Conservation (phyloP, 140 eudicot genomes). For the Senecio squalidus region DNA sequence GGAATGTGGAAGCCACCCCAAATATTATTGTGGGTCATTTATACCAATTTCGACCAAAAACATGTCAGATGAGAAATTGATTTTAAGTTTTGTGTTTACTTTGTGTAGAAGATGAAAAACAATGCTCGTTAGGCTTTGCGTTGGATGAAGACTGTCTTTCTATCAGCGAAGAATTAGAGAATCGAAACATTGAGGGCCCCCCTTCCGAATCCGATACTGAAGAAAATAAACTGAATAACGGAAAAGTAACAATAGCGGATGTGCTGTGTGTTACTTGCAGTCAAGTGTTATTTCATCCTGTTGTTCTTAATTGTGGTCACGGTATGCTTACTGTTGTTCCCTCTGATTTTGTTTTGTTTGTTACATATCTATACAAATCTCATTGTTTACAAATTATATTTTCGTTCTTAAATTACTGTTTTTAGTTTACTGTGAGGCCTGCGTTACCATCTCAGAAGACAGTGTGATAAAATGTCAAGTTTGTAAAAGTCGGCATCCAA, state of each 20-base stretch:
- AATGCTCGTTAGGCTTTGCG: constrained; percentile 24
- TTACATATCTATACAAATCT: too few species aligned
- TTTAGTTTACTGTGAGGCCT: constrained; percentile 62
- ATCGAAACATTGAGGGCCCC: constrained; percentile 10
- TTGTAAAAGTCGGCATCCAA: constrained; percentile 61
- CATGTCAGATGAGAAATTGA: too few species aligned
- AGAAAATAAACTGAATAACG: constrained; percentile 16
- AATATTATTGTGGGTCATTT: too few species aligned
- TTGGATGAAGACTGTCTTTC: constrained; percentile 16
- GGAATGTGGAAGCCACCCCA: too few species aligned
- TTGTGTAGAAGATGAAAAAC: constrained; percentile 47
- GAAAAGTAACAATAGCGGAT: constrained; percentile 45
- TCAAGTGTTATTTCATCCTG: constrained; percentile 50
- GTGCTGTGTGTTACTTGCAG: constrained; percentile 60
- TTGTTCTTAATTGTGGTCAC: constrained; percentile 80
- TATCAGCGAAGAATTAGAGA: constrained; percentile 23
- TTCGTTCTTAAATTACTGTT: too few species aligned
- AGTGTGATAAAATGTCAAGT: constrained; percentile 44
- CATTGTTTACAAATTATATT: too few species aligned
- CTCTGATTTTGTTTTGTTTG: background rate
- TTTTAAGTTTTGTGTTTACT: constrained; percentile 5
- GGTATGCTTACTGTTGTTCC: constrained; percentile 35
- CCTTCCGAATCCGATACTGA: constrained; percentile 8
- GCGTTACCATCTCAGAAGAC: constrained; percentile 42
- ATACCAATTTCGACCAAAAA: too few species aligned